Evolutionary conservation across 371 early-diverging fungal species (phyloP).

Genomic region (Funneliformis caledonium): DNA sequence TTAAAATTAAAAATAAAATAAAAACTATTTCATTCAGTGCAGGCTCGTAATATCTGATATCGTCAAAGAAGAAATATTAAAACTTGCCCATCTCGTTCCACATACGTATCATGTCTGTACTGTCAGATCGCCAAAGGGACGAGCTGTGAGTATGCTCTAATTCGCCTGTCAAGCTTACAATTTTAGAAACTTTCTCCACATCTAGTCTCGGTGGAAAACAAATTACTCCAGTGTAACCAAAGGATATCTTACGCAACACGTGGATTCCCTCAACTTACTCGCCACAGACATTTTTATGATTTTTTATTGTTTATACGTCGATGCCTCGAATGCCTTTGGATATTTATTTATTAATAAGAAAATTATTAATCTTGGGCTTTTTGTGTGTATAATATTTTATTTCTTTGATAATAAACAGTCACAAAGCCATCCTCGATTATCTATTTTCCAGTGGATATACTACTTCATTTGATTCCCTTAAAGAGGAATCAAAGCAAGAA

Average conservation of each 20-base stretch:
- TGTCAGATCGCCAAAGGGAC: slow-evolving; percentile 42
- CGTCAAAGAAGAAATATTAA: neutral
- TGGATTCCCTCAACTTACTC: neutral
- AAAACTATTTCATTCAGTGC: neutral
- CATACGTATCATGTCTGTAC: slow-evolving; percentile 33
- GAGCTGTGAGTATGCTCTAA: slow-evolving; percentile 40
- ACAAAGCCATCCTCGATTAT: slow-evolving; percentile 87
- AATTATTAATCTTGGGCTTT: neutral
- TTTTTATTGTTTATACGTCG: neutral
- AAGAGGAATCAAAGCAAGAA: slow-evolving; percentile 73
- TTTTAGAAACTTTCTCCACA: neutral
- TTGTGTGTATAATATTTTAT: neutral
- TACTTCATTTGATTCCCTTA: slow-evolving; percentile 69
- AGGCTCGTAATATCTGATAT: slow-evolving; percentile 15
- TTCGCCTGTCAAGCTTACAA: neutral
- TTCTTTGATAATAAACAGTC: slow-evolving; percentile 50
- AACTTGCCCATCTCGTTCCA: neutral
- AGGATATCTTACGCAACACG: neutral
- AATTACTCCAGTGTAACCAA: neutral
- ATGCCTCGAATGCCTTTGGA: neutral
- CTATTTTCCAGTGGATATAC: slow-evolving; percentile 73
- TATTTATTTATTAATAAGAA: neutral
- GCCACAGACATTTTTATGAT: neutral
- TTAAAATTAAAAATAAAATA: too few relatives aligned
- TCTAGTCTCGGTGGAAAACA: neutral